Evolutionary conservation across 2,329 filamentous ascomycete genomes (phyloP).

Genomic region (Clarireedia paspali): DNA sequence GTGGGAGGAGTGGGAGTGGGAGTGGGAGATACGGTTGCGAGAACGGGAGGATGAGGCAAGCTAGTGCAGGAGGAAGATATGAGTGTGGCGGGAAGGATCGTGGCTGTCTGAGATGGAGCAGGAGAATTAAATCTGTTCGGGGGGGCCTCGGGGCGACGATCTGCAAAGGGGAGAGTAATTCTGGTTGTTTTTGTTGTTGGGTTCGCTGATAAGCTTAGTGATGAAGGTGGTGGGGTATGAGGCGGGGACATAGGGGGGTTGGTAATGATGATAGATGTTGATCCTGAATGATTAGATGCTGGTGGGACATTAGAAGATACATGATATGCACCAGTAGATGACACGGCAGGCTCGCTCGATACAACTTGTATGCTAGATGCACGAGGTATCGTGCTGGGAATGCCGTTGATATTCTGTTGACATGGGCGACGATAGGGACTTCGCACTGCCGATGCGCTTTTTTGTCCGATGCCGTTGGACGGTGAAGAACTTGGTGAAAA

Average conservation of each 20-base stretch:
- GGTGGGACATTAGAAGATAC: not conserved
- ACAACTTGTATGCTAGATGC: not conserved
- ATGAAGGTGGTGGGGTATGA: not conserved
- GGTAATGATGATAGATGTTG: not conserved
- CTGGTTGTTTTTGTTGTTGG: not conserved
- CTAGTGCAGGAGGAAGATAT: not conserved
- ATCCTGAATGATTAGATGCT: not conserved
- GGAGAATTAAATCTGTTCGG: not conserved
- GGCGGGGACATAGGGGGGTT: not conserved
- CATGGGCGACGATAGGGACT: slow-evolving; percentile 4
- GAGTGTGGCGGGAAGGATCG: not conserved
- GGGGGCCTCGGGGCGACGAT: not conserved
- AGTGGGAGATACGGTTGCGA: not conserved
- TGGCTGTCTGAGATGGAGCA: not conserved
- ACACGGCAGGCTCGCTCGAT: not conserved
- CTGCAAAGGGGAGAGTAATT: not conserved
- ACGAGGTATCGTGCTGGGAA: not conserved
- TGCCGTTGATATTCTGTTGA: not conserved
- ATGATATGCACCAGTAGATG: not conserved
- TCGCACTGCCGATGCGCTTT: not conserved
- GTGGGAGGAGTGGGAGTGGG: not conserved
- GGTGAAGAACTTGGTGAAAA: not conserved
- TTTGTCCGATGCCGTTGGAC: not conserved
- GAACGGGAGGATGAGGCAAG: not conserved
- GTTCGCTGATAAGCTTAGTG: not conserved